Evolutionary conservation across 2,329 filamentous ascomycete species (phyloP), one percentile per base, ranked within the genome.

Genomic region (Colletotrichum sp.): DNA sequence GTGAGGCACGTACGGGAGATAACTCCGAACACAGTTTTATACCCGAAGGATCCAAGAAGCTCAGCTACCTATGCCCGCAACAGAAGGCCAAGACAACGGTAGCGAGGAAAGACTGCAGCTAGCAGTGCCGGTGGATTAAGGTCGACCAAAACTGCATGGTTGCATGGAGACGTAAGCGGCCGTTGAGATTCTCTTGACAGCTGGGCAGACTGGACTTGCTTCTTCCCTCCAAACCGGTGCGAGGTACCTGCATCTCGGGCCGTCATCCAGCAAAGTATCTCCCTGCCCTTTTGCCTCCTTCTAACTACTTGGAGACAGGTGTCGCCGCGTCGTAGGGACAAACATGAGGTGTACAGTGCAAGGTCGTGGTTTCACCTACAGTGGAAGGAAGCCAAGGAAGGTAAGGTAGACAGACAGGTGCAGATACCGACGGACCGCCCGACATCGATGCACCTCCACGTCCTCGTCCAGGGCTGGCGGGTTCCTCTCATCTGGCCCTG

Each of bases 231-330:
- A 67, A 72, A 52, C 39, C 26, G 43, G n/a, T 18, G 12, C 18
- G 26, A 72, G 39, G 55, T 72, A 72, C 57, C 68, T 75, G 72
- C 61, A 48, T 64, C 63, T 67, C 70, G 43, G 32, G 39, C 39
- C 63, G 63, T 55, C 13, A n/a, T 43, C 39, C 72, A 67, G 39
- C 21, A 32, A 67, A 39, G 26, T 61, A 70, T 24, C n/a, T 18
- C 43, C 7, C 26, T 48, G 32, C 13, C 9, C 52, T 59, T 26
- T 24, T 34, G 21, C 36, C 21, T n/a, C n/a, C 21, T 26, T 30
- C 30, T 24, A 26, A 32, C 15, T 24, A 64, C 61, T 39, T 36
- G 61, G 7, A 36, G 18, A 21, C n/a, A 43, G 61, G 61, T 21
- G 30, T 36, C n/a, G 34, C 16, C 30, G 30, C 61, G 30, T 36